Conservation (phyloP, 2,329 filamentous ascomycete genomes). For the Scedosporium apiospermum region DNA sequence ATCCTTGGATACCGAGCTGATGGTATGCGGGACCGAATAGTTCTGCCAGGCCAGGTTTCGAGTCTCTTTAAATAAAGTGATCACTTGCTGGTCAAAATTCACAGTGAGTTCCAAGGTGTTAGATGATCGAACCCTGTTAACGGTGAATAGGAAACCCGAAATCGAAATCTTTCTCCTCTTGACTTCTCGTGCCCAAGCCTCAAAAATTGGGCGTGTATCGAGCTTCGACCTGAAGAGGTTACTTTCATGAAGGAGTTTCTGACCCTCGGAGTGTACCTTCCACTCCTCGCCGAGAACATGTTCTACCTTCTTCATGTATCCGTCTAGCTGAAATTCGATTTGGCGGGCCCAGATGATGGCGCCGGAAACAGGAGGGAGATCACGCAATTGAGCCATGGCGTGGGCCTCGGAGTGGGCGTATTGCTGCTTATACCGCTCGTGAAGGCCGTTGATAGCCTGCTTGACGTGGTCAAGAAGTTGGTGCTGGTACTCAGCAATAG, state of each 20-base stretch:
- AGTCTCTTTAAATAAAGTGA: constrained; percentile 97
- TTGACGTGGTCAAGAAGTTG: constrained; percentile 98
- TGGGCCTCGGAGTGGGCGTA: constrained; percentile 97
- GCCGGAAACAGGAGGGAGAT: constrained; percentile 89
- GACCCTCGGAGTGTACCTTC: constrained; percentile 87
- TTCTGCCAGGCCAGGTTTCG: constrained; percentile 92
- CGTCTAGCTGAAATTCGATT: constrained; percentile 90
- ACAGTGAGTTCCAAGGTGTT: constrained; percentile 80
- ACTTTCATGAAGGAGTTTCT: constrained; percentile 86
- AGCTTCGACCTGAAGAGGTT: constrained; percentile 93
- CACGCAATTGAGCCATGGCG: constrained; percentile 93
- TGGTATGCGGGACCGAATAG: constrained; percentile 85
- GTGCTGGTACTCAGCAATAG: constrained; percentile 95
- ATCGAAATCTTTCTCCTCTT: constrained; percentile 84
- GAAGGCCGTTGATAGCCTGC: constrained; percentile 82
- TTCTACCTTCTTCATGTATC: constrained; percentile 99
- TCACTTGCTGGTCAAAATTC: constrained; percentile 96
- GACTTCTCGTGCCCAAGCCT: constrained; percentile 90
- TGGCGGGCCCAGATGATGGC: constrained; percentile 97
- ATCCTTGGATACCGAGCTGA: constrained; percentile 94
- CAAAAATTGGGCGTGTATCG: constrained; percentile 86
- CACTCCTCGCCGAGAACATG: constrained; percentile 92
- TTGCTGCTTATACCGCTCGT: constrained; percentile 97
- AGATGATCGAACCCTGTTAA: constrained; percentile 78
- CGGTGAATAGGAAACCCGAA: constrained; percentile 82